A percentile compares a stretch with the other conserved stretches of the same genome.
phyloP scores from a whole-genome alignment of 345 rosid genomes.

The Chamaenerion angustifolium region DNA sequence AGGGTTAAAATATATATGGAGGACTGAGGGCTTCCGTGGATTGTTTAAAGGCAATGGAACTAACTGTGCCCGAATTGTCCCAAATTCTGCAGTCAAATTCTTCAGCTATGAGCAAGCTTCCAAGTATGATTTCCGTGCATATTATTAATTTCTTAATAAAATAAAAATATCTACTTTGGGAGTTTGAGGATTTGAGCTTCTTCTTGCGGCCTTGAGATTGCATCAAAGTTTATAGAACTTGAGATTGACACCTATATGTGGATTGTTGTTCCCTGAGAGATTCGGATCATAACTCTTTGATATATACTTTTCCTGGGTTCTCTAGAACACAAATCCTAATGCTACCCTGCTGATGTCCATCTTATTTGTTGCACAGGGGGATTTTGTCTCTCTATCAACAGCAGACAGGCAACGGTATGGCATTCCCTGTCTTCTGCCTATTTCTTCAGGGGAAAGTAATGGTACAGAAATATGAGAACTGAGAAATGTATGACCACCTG shows the following conservation, averaged over 20 bases:
- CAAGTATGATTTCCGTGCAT: conserved; percentile 28
- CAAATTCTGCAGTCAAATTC: conserved; percentile 96
- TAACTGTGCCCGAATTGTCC: conserved; percentile 95
- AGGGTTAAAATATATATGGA: conserved; percentile 89
- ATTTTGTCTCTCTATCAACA: conserved; percentile 51
- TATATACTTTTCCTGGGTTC: not conserved
- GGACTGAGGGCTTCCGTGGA: conserved; percentile 84
- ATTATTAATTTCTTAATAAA: not conserved
- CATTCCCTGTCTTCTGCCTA: conserved; percentile 6
- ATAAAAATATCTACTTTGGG: no score
- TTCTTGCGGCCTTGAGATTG: no score
- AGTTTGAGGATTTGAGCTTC: no score
- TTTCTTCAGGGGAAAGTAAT: not conserved
- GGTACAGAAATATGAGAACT: no score
- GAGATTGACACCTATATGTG: not conserved
- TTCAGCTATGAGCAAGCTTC: conserved; percentile 98
- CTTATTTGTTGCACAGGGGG: conserved; percentile 30
- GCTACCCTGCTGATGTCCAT: not conserved
- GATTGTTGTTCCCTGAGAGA: not conserved
- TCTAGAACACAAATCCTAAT: not conserved
- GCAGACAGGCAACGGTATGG: conserved; percentile 72
- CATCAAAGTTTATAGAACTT: no score
- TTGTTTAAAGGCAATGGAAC: conserved; percentile 92
- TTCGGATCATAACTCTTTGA: not conserved
- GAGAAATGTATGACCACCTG: not conserved